These are phyloP conservation scores for Anthracocystis setariae DNA, from an alignment of 1,284 basidiomycete species.

Conservation along the genomic window DNA sequence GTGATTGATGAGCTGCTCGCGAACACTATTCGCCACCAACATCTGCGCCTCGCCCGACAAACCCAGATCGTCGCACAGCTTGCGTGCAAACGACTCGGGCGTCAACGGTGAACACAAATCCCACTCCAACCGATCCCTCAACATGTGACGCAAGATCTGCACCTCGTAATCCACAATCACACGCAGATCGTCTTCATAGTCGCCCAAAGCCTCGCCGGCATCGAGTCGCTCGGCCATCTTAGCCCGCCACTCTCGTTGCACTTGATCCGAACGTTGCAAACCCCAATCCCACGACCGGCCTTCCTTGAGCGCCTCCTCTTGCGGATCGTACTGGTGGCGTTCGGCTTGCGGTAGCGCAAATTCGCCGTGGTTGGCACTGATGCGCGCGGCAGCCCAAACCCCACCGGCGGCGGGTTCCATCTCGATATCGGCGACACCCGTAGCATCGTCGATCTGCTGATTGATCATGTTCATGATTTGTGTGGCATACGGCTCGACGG, in stretches of 20 bases:
- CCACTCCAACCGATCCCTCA: constrained; percentile 97
- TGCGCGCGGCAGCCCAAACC: constrained; percentile 33
- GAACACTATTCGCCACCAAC: constrained; percentile 88
- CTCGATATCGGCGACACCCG: constrained; percentile 69
- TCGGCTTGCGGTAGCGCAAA: constrained; percentile 15
- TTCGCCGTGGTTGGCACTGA: constrained; percentile 26
- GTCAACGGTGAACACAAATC: constrained; percentile 91
- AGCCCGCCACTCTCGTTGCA: constrained; percentile 34
- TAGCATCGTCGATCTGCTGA: constrained; percentile 87
- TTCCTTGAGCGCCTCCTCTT: constrained; percentile 35
- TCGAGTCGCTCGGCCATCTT: constrained; percentile 37
- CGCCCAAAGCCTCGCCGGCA: constrained; percentile 34
- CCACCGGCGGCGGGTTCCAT: constrained; percentile 46
- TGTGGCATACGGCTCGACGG: constrained; percentile 75
- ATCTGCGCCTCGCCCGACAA: constrained; percentile 86
- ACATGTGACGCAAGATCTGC: constrained; percentile 90
- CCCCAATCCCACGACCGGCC: constrained; percentile 44
- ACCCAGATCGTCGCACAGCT: constrained; percentile 86
- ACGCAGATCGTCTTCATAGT: constrained; percentile 61
- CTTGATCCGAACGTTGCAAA: constrained; percentile 15
- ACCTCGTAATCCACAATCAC: constrained; percentile 78
- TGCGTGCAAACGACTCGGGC: constrained; percentile 83
- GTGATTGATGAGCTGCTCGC: constrained; percentile 90
- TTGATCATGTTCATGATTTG: constrained; percentile 86
- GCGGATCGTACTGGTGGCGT: constrained; percentile 26